Base-by-base conservation (phyloP, 1,139 yeast species). In the Candida frijolesensis region DNA sequence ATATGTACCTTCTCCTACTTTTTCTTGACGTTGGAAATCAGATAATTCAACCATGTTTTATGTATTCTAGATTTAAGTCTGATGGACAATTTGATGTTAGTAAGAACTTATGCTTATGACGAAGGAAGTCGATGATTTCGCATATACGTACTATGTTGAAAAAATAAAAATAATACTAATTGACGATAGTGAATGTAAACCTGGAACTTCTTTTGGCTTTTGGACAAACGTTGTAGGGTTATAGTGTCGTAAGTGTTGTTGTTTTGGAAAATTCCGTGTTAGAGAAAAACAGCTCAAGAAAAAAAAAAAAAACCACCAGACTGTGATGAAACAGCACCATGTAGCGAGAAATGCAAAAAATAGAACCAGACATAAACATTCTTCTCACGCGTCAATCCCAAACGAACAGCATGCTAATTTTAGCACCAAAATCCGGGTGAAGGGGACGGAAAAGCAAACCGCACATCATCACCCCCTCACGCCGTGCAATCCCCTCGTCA, bases 1-100 rank as follows among this genome's bases (percentile, higher is more conserved):
- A 66, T 94, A 94, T 3, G 99, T 94, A 51, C 94, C 99, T 74
- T 95, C 99, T 42, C 99, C 99, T 46, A 94, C 90, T 70, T 94
- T 94, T 70, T 94, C 99, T 59, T 94, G 84, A 64, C 96, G 89
- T 66, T 91, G 96, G 68, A 88, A 92, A 66, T 91, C 96, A 39
- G 92, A 84, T 58, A 91, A 76, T 64, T 91, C 97, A 50, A 88
- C 94, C 92, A 89, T 89, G 33, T 34, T 30, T 30, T 30, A n/a
- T 16, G n/a, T 16, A 18, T 14, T 35, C 4, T 18, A 35, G 1
- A 10, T 4, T 8, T 38, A n/a, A 6, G n/a, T 22, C 16, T 10
- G 14, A 29, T 25, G 22, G 42, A 29, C n/a, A 38, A 18, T 18
- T 38, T 12, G 22, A 7, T 38, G 42, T 38, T 38, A 38, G 42